These are phyloP conservation scores for Rutstroemia sp. DNA, from an alignment of 2,329 filamentous ascomycete species.

Conservation along the genomic window DNA sequence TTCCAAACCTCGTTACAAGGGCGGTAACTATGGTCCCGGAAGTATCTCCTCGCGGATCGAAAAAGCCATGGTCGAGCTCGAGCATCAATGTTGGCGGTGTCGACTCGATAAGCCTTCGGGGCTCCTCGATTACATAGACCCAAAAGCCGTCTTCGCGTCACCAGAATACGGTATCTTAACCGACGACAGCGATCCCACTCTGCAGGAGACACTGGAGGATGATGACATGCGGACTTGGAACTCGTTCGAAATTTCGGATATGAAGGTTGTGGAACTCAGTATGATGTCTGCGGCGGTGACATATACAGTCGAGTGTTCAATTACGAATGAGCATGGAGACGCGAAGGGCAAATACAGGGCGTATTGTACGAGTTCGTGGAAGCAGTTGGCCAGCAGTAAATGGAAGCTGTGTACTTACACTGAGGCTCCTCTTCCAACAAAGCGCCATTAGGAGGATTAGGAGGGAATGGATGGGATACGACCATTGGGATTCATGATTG, in stretches of 20 bases:
- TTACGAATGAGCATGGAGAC: background rate
- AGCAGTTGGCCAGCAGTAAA: slow-evolving; percentile 3
- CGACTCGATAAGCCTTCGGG: slow-evolving; percentile 6
- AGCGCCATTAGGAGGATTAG: background rate
- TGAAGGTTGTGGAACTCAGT: slow-evolving; percentile 7
- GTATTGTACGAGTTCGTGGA: slow-evolving; percentile 8
- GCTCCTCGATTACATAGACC: slow-evolving; percentile 8
- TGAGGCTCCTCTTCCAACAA: background rate
- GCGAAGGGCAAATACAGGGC: slow-evolving; percentile 1
- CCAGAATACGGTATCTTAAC: slow-evolving; percentile 6
- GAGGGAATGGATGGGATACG: background rate
- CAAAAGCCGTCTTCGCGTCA: slow-evolving; percentile 8
- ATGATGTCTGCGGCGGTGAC: slow-evolving; percentile 4
- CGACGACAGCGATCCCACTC: slow-evolving; percentile 3
- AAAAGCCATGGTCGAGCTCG: slow-evolving; percentile 4
- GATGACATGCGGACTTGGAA: slow-evolving; percentile 8
- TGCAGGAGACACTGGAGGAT: slow-evolving; percentile 7
- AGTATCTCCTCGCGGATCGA: slow-evolving; percentile 5
- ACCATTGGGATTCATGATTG: background rate
- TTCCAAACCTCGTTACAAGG: slow-evolving; percentile 4
- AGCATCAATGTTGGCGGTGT: slow-evolving; percentile 9
- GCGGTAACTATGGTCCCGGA: slow-evolving; percentile 6
- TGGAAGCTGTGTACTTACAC: slow-evolving; percentile 9
- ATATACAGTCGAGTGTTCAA: slow-evolving; percentile 1
- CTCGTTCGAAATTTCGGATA: slow-evolving; percentile 3